These are phyloP conservation scores for Lyophyllum shimeji DNA, from an alignment of 768 basidiomycete species.

Conservation along the genomic window DNA sequence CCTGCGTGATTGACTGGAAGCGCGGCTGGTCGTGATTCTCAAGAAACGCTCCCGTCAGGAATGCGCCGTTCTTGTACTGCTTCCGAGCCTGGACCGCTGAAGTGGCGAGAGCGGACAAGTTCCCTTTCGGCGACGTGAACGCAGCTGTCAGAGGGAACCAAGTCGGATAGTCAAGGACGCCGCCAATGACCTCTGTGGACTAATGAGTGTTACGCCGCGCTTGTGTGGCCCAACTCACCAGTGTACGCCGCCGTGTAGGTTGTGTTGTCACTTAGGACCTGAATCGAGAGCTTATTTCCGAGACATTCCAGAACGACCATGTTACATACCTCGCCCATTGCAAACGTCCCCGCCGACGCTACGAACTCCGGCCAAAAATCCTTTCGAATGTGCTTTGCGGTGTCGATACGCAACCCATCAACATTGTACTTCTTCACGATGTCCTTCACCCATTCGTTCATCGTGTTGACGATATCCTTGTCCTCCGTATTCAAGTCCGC, in stretches of 20 bases:
- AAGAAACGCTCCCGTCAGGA: constrained; percentile 60
- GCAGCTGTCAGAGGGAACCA: constrained; percentile 50
- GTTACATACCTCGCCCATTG: constrained; percentile 63
- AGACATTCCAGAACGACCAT: background rate
- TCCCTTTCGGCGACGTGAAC: constrained; percentile 53
- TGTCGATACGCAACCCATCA: constrained; percentile 76
- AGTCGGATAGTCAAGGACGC: constrained; percentile 61
- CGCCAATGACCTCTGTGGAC: constrained; percentile 46
- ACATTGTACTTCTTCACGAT: constrained; percentile 58
- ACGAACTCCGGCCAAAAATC: constrained; percentile 71
- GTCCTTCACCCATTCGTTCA: constrained; percentile 34
- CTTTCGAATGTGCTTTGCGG: constrained; percentile 54
- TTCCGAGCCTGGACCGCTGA: constrained; percentile 36
- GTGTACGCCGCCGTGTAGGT: constrained; percentile 42
- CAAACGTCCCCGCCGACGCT: constrained; percentile 62
- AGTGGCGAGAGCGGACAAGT: constrained; percentile 37
- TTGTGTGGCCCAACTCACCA: constrained; percentile 12
- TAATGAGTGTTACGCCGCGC: background rate
- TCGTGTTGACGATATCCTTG: constrained; percentile 46
- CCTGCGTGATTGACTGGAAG: constrained; percentile 50
- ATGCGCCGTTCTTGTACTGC: constrained; percentile 36
- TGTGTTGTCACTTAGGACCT: constrained; percentile 22
- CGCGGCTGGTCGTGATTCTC: constrained; percentile 72
- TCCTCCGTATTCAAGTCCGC: constrained; percentile 75
- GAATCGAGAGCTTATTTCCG: background rate